Evolutionary conservation across 805 yeast species (phyloP).

Genomic region (Tetrapisispora fleetii): DNA sequence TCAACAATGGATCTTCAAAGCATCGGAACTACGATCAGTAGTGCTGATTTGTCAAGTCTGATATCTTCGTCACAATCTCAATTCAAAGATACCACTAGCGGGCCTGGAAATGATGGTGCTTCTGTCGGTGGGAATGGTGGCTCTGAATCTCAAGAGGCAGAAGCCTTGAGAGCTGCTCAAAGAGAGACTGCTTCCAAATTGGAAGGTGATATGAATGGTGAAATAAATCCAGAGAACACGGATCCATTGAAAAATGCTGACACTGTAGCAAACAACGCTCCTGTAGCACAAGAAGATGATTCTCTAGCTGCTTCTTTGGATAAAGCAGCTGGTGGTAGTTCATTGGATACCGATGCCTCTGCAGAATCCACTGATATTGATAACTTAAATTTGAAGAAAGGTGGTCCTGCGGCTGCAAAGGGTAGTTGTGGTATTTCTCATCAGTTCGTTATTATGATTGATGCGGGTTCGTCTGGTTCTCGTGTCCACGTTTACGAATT

Average conservation of each 20-base stretch:
- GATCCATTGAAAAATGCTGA: not conserved
- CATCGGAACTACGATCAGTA: not conserved
- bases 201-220: not conserved
- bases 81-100: not conserved
- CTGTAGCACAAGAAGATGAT: not conserved
- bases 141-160: not conserved
- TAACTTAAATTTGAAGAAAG: not conserved
- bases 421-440: constrained; percentile 33
- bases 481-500: constrained; percentile 91
- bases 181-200: not conserved
- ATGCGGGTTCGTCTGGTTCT: constrained; percentile 97
- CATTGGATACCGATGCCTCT: not conserved
- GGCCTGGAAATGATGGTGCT: not conserved
- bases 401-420: not conserved
- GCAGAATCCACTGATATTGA: not conserved
- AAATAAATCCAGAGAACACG: not conserved
- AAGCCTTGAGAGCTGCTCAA: not conserved
- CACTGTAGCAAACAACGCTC: not conserved
- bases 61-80: not conserved
- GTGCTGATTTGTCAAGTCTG: not conserved
- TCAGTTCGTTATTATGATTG: constrained; percentile 86
- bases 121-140: not conserved
- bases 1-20: not conserved
- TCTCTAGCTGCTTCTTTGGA: not conserved
- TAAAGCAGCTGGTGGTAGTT: not conserved